Percentiles rank a stretch among this genome's conserved stretches.
phyloP scores from a whole-genome alignment of 768 basidiomycete species.

The Hydnum rufescens region DNA sequence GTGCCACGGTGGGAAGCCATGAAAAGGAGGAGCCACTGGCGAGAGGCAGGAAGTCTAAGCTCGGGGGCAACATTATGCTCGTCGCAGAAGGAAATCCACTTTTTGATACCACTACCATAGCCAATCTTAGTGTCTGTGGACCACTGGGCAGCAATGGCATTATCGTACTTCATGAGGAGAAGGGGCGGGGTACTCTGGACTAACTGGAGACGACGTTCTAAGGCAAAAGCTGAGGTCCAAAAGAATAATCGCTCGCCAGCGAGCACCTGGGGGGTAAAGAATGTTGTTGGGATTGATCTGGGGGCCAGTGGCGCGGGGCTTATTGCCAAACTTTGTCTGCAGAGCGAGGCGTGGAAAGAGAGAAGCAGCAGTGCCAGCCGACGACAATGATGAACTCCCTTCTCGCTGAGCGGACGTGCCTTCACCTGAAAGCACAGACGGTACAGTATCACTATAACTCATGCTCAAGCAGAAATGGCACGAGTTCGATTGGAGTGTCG shows the following conservation, averaged over 20 bases:
- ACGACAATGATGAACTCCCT: too few relatives aligned
- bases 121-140: not conserved
- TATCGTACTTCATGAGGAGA: not conserved
- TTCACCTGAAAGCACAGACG: too few relatives aligned
- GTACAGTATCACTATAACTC: too few relatives aligned
- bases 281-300: not conserved
- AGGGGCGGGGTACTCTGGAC: not conserved
- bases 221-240: not conserved
- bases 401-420: too few relatives aligned
- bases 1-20: not conserved
- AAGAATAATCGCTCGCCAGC: not conserved
- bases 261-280: not conserved
- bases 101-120: not conserved
- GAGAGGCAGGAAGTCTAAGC: not conserved
- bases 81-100: not conserved
- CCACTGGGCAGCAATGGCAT: not conserved
- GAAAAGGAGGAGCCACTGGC: not conserved
- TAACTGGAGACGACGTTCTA: not conserved
- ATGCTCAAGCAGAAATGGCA: not conserved
- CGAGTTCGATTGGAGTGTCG: not conserved
- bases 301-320: not conserved
- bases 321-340: not conserved
- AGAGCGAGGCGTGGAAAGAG: not conserved
- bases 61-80: not conserved
- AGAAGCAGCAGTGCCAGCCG: too few relatives aligned